Evolutionary conservation across 2,329 filamentous ascomycete genomes (phyloP).

Genomic region (Epichloe gansuensis): DNA sequence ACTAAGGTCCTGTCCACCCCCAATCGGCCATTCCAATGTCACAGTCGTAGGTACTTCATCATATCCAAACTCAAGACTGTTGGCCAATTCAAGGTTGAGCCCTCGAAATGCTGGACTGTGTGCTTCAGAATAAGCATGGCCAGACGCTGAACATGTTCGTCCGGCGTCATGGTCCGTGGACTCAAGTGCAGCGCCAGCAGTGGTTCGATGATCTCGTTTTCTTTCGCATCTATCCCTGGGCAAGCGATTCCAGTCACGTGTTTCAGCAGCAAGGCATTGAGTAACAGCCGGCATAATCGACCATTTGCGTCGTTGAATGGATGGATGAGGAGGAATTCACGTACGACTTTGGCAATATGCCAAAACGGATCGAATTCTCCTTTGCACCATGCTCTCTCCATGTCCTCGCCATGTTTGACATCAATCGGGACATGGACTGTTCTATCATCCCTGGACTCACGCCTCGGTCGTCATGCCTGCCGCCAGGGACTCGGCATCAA

Average conservation of each 20-base stretch:
- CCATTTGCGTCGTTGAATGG: neutral
- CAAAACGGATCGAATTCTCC: neutral
- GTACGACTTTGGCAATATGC: neutral
- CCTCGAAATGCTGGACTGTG: neutral
- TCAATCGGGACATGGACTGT: neutral
- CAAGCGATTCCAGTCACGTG: neutral
- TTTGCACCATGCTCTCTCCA: neutral
- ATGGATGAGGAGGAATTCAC: neutral
- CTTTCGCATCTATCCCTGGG: neutral
- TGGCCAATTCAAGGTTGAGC: neutral
- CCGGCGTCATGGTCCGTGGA: neutral
- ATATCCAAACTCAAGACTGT: neutral
- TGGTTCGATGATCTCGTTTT: neutral
- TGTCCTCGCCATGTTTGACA: neutral
- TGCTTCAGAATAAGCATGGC: neutral
- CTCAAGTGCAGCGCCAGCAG: neutral
- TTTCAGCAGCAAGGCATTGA: neutral
- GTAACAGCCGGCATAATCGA: neutral
- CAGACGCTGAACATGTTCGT: neutral
- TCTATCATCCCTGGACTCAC: neutral
- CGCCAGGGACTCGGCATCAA: neutral
- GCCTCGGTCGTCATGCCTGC: neutral
- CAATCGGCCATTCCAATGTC: no score
- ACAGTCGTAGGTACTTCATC: no score
- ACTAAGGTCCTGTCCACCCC: no score